phyloP scores from a whole-genome alignment of 495 filamentous ascomycete genomes.

The Neurospora tetraspora region DNA sequence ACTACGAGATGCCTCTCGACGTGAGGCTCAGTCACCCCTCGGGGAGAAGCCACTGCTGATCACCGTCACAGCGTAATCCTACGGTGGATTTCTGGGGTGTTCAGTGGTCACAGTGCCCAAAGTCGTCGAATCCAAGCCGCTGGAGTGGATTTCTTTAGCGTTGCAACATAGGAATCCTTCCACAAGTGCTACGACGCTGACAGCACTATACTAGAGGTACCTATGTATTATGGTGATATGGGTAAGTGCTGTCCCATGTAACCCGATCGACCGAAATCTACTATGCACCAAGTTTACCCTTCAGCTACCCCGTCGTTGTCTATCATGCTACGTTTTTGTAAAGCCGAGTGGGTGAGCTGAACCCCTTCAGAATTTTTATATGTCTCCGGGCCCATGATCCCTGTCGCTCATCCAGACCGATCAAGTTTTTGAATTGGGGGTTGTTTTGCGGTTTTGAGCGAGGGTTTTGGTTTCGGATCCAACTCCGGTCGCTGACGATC shows the following conservation, averaged over 20 bases:
- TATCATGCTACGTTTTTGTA: background rate
- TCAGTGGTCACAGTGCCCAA: background rate
- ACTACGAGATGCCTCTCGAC: background rate
- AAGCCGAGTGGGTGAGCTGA: background rate
- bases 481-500: background rate
- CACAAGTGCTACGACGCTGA: no score
- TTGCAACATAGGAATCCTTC: background rate
- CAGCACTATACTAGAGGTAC: no score
- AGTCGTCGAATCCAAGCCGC: background rate
- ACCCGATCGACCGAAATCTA: background rate
- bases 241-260: background rate
- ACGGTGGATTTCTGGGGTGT: background rate
- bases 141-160: background rate
- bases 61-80: background rate
- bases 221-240: no score
- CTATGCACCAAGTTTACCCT: background rate
- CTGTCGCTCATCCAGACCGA: background rate
- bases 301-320: background rate
- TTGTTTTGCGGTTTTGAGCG: background rate
- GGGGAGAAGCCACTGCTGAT: background rate
- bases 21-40: background rate
- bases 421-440: background rate
- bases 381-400: background rate
- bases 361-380: background rate
- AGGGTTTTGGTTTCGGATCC: background rate